A percentile compares a stretch with the other conserved stretches of the same genome.
Conservation (phyloP, 2,329 filamentous ascomycete species). For the Ascochyta fabae region DNA sequence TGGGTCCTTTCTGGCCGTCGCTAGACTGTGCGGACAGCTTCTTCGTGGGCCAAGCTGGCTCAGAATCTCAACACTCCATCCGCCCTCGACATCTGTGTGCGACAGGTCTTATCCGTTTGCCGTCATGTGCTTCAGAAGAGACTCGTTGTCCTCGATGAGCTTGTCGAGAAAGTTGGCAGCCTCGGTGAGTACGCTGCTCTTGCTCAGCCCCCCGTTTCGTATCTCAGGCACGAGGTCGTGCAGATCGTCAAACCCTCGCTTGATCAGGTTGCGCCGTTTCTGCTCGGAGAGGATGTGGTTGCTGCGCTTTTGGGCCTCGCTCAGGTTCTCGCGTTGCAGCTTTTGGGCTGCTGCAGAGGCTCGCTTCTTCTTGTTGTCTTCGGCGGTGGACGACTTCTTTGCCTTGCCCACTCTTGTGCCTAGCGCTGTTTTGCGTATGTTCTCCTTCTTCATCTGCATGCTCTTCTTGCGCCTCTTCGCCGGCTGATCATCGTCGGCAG, state of each 20-base stretch:
- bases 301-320: constrained; percentile 79
- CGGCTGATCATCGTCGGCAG: constrained; percentile 31
- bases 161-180: constrained; percentile 80
- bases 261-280: constrained; percentile 81
- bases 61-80: no score
- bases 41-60: not conserved
- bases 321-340: constrained; percentile 63
- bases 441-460: constrained; percentile 20
- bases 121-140: constrained; percentile 14
- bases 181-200: constrained; percentile 78
- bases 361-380: constrained; percentile 37
- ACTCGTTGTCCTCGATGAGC: constrained; percentile 69
- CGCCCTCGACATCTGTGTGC: no score
- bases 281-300: constrained; percentile 91
- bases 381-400: constrained; percentile 32
- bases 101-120: not conserved
- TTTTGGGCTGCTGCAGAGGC: constrained; percentile 34
- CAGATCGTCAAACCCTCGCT: constrained; percentile 83
- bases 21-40: no score
- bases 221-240: constrained; percentile 77
- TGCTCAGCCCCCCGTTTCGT: constrained; percentile 77
- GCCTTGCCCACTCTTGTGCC: constrained; percentile 25
- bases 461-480: constrained; percentile 37
- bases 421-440: constrained; percentile 26
- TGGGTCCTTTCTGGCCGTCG: not conserved